Conservation (phyloP, 768 basidiomycete species). For the Trametes maxima region DNA sequence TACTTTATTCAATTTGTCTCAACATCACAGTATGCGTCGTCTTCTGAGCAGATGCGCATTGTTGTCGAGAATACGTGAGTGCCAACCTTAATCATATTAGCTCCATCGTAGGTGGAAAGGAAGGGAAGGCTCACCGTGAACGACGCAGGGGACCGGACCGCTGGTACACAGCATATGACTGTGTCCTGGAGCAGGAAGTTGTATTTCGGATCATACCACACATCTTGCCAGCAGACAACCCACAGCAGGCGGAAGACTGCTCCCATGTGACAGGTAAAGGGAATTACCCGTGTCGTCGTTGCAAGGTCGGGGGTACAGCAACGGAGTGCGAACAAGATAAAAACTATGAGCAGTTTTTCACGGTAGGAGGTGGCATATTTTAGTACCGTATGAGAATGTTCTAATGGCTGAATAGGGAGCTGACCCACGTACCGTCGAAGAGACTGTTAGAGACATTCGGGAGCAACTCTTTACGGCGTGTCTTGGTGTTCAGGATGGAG, state of each 20-base stretch:
- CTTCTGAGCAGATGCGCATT: conserved; percentile 42
- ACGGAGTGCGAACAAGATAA: background rate
- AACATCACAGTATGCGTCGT: conserved; percentile 39
- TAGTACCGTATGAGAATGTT: background rate
- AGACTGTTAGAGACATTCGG: background rate
- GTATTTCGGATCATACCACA: background rate
- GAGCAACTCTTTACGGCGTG: conserved; percentile 37
- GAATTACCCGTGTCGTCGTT: conserved; percentile 41
- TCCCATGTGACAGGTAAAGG: conserved; percentile 43
- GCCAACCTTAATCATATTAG: conserved; percentile 17
- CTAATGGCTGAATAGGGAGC: background rate
- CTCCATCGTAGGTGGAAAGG: background rate
- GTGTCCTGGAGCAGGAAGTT: too few species aligned
- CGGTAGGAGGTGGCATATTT: background rate
- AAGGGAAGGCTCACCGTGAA: background rate
- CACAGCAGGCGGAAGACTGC: conserved; percentile 25
- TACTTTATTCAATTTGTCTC: conserved; percentile 42
- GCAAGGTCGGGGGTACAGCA: conserved; percentile 16
- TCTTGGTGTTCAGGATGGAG: conserved; percentile 33
- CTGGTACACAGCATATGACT: background rate
- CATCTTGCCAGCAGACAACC: conserved; percentile 23
- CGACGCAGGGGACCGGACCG: background rate
- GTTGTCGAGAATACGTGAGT: conserved; percentile 30
- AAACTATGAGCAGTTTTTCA: conserved; percentile 6
- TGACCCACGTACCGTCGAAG: background rate